These are phyloP conservation scores for Sequoiadendron giganteum DNA, from an alignment of 75 land plant genomes.

Conservation along the genomic window DNA sequence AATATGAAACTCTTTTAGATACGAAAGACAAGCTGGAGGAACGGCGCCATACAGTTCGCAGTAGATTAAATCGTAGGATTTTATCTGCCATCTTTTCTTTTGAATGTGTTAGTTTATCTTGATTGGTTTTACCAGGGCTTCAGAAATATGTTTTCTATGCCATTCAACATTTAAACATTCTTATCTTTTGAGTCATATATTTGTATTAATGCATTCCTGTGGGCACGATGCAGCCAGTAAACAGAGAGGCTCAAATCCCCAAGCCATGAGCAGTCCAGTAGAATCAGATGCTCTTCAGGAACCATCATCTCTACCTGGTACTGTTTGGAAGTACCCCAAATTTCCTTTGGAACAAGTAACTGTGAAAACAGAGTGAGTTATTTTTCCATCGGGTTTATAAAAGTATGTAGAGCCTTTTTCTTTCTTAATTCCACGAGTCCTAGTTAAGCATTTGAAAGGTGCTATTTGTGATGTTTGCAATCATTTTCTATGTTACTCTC, in stretches of 20 bases:
- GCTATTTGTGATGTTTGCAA: background rate
- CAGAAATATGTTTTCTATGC: background rate
- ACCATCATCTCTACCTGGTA: conserved; percentile 5
- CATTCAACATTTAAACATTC: background rate
- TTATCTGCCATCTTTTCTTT: background rate
- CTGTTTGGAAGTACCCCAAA: background rate
- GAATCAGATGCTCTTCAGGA: conserved; percentile 7
- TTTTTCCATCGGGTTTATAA: background rate
- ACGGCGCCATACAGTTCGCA: conserved; percentile 68
- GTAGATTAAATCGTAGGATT: conserved; percentile 59
- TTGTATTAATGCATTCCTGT: background rate
- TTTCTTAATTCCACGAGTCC: background rate
- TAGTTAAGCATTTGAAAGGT: background rate
- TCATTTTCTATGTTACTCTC: background rate
- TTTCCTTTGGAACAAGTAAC: background rate
- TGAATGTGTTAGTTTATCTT: background rate
- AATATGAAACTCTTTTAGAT: conserved; percentile 70
- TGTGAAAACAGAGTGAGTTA: background rate
- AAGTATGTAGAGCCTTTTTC: background rate
- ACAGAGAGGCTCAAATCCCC: background rate
- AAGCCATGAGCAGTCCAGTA: background rate
- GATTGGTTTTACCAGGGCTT: background rate
- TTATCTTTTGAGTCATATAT: background rate
- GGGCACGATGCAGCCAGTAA: conserved; percentile 5
- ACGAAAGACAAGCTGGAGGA: conserved; percentile 86